Conservation (phyloP, 768 basidiomycete genomes). For the Lactarius deliciosus region DNA sequence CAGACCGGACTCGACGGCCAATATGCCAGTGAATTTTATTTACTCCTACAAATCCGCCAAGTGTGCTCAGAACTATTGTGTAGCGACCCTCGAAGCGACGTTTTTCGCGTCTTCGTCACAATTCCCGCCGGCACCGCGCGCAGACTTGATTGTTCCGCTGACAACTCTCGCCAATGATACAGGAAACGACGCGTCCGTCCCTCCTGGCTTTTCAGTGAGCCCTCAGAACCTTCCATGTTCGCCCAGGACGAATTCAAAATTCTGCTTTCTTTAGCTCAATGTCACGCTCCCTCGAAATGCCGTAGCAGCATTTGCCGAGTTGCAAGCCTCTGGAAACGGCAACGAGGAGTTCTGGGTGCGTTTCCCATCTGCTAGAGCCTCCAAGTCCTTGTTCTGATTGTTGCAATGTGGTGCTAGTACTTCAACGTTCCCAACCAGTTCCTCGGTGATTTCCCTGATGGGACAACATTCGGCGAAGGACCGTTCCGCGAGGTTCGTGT, state of each 20-base stretch:
- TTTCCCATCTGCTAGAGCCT: not conserved
- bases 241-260: not conserved
- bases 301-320: constrained; percentile 64
- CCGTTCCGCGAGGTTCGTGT: constrained; percentile 65
- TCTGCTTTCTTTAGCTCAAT: constrained; percentile 46
- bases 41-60: not conserved
- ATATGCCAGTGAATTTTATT: constrained; percentile 56
- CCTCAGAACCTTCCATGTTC: not conserved
- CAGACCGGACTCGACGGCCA: constrained; percentile 57
- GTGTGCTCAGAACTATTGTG: not conserved
- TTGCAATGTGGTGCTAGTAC: constrained; percentile 45
- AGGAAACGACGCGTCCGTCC: constrained; percentile 73
- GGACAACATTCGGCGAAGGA: constrained; percentile 49
- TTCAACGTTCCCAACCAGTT: constrained; percentile 65
- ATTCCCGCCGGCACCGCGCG: constrained; percentile 52
- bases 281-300: constrained; percentile 71
- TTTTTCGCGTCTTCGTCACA: constrained; percentile 60
- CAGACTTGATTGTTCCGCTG: constrained; percentile 56
- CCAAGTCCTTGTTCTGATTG: no score
- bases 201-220: constrained; percentile 66
- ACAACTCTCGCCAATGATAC: constrained; percentile 58
- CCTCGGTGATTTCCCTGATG: constrained; percentile 51
- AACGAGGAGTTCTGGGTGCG: constrained; percentile 78
- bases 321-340: constrained; percentile 66
- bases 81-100: constrained; percentile 69